A percentile compares a stretch with the other conserved stretches of the same genome.
Evolutionary conservation across 768 basidiomycete species (phyloP).

Genomic region (Pulveroboletus sp.): DNA sequence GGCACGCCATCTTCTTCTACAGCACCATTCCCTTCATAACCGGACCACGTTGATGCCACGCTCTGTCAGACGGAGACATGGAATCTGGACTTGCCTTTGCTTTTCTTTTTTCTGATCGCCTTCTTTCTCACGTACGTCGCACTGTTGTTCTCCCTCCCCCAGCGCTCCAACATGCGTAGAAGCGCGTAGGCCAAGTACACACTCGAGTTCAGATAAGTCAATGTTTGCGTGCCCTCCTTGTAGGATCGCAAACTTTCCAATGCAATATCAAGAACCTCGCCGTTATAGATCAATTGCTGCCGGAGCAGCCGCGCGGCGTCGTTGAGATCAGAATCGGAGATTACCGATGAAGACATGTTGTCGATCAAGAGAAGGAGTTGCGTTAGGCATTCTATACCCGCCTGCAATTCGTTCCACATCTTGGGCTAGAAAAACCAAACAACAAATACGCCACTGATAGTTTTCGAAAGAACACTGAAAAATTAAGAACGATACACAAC

Average conservation of each 20-base stretch:
- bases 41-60: slow-evolving; percentile 7
- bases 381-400: slow-evolving; percentile 90
- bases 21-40: slow-evolving; percentile 31
- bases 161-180: slow-evolving; percentile 85
- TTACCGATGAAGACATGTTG: slow-evolving; percentile 56
- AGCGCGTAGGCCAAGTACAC: slow-evolving; percentile 81
- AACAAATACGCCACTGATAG: slow-evolving; percentile 8
- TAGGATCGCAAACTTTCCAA: slow-evolving; percentile 73
- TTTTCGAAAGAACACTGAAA: neutral
- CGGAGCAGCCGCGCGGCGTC: slow-evolving; percentile 81
- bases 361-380: slow-evolving; percentile 90
- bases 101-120: slow-evolving; percentile 49
- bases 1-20: slow-evolving; percentile 60
- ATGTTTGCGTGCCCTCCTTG: slow-evolving; percentile 71
- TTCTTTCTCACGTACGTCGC: slow-evolving; percentile 70
- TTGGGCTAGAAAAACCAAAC: slow-evolving; percentile 59
- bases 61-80: slow-evolving; percentile 14
- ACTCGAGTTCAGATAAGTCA: slow-evolving; percentile 83
- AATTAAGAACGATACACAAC: slow-evolving; percentile 13
- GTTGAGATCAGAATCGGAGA: slow-evolving; percentile 40
- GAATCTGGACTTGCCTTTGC: slow-evolving; percentile 39
- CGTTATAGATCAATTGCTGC: slow-evolving; percentile 91
- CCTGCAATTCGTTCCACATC: slow-evolving; percentile 90
- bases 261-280: slow-evolving; percentile 87
- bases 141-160: slow-evolving; percentile 65